These are phyloP conservation scores for Escallonia rubra DNA, from an alignment of 129 eudicot species.

Conservation along the genomic window DNA sequence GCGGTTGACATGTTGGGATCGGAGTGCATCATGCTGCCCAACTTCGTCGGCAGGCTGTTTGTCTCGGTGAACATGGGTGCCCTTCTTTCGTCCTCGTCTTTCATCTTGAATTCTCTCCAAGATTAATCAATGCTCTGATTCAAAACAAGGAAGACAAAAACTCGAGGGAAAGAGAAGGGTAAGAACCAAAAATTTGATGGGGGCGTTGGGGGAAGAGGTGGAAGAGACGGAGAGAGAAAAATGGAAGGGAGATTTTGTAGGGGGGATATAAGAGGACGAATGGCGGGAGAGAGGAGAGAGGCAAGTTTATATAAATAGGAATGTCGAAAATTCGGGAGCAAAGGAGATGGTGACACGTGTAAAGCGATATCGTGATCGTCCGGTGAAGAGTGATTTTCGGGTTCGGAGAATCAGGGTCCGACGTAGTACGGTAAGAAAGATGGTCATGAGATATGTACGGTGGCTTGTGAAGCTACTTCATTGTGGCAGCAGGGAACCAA, in stretches of 20 bases:
- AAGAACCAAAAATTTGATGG: background rate
- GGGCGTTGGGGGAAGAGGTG: background rate
- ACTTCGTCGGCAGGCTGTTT: constrained; percentile 6
- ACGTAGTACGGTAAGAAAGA: no score
- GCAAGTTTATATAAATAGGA: background rate
- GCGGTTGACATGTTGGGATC: constrained; percentile 48
- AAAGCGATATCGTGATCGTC: background rate
- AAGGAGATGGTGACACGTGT: constrained; percentile 23
- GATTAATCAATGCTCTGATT: background rate
- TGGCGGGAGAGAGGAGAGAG: constrained; percentile 15
- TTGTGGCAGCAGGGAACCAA: no score
- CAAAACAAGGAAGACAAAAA: constrained; percentile 5
- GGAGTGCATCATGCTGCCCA: constrained; percentile 21
- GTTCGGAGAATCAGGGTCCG: background rate
- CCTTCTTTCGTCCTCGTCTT: constrained; percentile 24
- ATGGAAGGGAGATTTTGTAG: constrained; percentile 21
- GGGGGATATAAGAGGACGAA: constrained; percentile 6
- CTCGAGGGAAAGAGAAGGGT: constrained; percentile 4
- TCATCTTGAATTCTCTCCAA: background rate
- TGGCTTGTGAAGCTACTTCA: no score
- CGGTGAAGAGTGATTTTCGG: constrained; percentile 7
- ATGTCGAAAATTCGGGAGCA: background rate
- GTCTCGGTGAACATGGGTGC: constrained; percentile 10
- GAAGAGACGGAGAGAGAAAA: constrained; percentile 10
- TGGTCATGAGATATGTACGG: no score